Conservation (phyloP, 2,329 filamentous ascomycete species). For the Hymenoscyphus albidus region DNA sequence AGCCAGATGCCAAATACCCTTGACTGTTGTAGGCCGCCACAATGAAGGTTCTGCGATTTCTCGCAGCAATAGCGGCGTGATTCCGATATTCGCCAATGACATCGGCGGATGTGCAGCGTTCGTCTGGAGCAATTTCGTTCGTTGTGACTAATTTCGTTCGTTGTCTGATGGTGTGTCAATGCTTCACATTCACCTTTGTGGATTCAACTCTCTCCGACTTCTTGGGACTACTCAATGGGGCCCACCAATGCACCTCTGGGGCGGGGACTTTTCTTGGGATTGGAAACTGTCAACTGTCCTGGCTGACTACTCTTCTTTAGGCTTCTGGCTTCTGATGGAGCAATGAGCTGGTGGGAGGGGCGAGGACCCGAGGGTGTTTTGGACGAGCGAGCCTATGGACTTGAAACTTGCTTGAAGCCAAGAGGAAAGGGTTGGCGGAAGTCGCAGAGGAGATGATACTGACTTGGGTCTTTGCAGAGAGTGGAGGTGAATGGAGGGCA, state of each 20-base stretch:
- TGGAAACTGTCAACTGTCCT: neutral
- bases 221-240: neutral
- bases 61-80: conserved; percentile 25
- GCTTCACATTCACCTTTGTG: neutral
- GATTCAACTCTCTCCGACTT: neutral
- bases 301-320: neutral
- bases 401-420: conserved; percentile 20
- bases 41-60: conserved; percentile 31
- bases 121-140: neutral
- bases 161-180: neutral
- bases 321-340: neutral
- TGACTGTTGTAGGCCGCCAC: conserved; percentile 33
- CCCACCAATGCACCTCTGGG: neutral
- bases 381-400: conserved; percentile 17
- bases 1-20: conserved; percentile 29
- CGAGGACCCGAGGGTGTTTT: conserved; percentile 19
- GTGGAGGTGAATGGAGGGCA: neutral
- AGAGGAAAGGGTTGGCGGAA: conserved; percentile 14
- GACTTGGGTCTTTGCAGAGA: neutral
- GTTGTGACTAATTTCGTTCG: neutral
- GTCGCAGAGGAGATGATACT: conserved; percentile 5
- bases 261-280: neutral
- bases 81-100: conserved; percentile 19
- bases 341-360: conserved; percentile 16
- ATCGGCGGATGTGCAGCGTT: conserved; percentile 19